Percentiles rank a stretch among this genome's conserved stretches.
Evolutionary conservation across 805 yeast species (phyloP).

Genomic region (Myxozyma geophila): DNA sequence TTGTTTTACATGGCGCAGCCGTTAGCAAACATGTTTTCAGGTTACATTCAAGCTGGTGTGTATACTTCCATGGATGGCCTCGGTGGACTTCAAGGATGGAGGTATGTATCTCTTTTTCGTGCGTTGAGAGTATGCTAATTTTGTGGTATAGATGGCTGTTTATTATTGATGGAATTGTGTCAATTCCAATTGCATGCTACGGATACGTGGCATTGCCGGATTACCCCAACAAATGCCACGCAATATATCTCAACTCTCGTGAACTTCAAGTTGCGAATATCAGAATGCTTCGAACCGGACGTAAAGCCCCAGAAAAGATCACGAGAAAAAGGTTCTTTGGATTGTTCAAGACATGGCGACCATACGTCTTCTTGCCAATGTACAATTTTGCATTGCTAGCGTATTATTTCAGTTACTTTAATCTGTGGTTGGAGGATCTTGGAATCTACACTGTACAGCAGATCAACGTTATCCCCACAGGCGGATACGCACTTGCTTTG

Average conservation of each 20-base stretch:
- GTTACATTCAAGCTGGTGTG: slow-evolving; percentile 53
- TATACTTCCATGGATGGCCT: slow-evolving; percentile 52
- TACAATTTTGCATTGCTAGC: slow-evolving; percentile 19
- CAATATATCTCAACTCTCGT: slow-evolving; percentile 18
- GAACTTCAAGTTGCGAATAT: slow-evolving; percentile 21
- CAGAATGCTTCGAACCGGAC: slow-evolving; percentile 17
- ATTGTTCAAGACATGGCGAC: slow-evolving; percentile 18
- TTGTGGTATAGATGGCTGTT: slow-evolving; percentile 28
- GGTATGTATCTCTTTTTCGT: slow-evolving; percentile 38
- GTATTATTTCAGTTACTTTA: slow-evolving; percentile 17
- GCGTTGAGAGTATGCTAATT: background rate
- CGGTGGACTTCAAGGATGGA: slow-evolving; percentile 66
- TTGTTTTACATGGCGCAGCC: slow-evolving; percentile 24
- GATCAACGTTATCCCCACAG: slow-evolving; percentile 45
- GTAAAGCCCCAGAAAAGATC: slow-evolving; percentile 22
- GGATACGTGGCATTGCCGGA: slow-evolving; percentile 56
- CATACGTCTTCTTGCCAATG: slow-evolving; percentile 21
- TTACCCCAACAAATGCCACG: slow-evolving; percentile 46
- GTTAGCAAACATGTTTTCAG: slow-evolving; percentile 46
- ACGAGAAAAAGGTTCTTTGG: slow-evolving; percentile 13
- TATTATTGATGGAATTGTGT: slow-evolving; percentile 45
- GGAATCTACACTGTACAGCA: slow-evolving; percentile 40
- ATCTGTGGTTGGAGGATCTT: slow-evolving; percentile 42
- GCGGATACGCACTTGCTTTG: slow-evolving; percentile 43
- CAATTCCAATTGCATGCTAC: slow-evolving; percentile 51